Evolutionary conservation across 2,329 filamentous ascomycete species (phyloP).

Genomic region (Magnaporthiopsis incrustans): DNA sequence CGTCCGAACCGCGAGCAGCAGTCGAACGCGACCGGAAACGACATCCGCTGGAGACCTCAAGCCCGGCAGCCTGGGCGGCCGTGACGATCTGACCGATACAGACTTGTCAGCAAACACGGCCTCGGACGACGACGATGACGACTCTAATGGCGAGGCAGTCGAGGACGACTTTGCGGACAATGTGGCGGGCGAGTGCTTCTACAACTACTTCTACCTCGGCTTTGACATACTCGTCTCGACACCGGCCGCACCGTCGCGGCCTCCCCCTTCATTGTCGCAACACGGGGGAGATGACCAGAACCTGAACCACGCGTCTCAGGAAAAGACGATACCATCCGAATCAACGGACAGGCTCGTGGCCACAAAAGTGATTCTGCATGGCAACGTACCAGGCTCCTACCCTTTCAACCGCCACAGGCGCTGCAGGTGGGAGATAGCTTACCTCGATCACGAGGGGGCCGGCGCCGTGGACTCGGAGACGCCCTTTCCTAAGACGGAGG

Average conservation of each 20-base stretch:
- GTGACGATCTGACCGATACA: slow-evolving; percentile 59
- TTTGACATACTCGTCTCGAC: slow-evolving; percentile 90
- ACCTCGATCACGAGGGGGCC: slow-evolving; percentile 32
- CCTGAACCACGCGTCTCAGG: slow-evolving; percentile 22
- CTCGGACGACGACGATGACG: slow-evolving; percentile 64
- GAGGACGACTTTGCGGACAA: slow-evolving; percentile 47
- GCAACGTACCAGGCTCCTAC: slow-evolving; percentile 91
- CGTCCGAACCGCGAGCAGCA: slow-evolving; percentile 45
- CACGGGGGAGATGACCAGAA: slow-evolving; percentile 6
- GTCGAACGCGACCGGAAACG: slow-evolving; percentile 27
- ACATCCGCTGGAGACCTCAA: slow-evolving; percentile 34
- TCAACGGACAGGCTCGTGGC: slow-evolving; percentile 65
- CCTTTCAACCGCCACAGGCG: slow-evolving; percentile 92
- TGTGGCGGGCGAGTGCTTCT: slow-evolving; percentile 72
- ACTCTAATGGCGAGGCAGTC: slow-evolving; percentile 48
- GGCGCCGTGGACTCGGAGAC: slow-evolving; percentile 64
- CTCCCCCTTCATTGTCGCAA: slow-evolving; percentile 42
- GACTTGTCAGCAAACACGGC: slow-evolving; percentile 66
- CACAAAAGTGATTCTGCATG: slow-evolving; percentile 88
- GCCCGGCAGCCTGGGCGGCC: slow-evolving; percentile 5
- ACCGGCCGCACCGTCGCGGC: slow-evolving; percentile 55
- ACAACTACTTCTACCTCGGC: slow-evolving; percentile 94
- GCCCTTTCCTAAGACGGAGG: slow-evolving; percentile 64
- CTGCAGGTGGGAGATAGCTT: slow-evolving; percentile 74
- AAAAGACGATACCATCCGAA: slow-evolving; percentile 17